Conservation (phyloP, 176 grass and related monocot species). For the Metroxylon sagu region DNA sequence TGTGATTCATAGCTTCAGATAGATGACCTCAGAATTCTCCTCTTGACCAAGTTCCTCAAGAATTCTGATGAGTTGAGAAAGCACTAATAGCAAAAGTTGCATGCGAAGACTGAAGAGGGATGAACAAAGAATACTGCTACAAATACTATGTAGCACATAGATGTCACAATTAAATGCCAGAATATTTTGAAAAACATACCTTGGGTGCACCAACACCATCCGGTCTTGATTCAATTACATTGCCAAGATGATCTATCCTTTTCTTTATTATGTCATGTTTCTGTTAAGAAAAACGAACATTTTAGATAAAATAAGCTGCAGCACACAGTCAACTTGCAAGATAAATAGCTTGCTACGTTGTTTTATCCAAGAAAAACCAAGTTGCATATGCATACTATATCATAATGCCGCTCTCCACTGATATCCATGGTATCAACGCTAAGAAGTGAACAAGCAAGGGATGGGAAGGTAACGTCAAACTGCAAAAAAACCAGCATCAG, state of each 20-base stretch:
- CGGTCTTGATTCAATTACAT: conserved; percentile 86
- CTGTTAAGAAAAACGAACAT: conserved; percentile 33
- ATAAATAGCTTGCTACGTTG: too few relatives aligned
- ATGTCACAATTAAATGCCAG: not conserved
- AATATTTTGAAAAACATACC: conserved; percentile 32
- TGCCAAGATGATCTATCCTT: conserved; percentile 74
- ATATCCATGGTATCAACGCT: conserved; percentile 98
- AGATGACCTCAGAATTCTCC: too few relatives aligned
- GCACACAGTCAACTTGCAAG: conserved; percentile 1
- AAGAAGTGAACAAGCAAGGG: conserved; percentile 89
- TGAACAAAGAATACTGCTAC: too few relatives aligned
- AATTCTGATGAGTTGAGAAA: too few relatives aligned
- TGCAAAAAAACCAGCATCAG: conserved; percentile 35
- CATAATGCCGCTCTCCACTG: conserved; percentile 98
- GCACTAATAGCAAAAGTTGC: too few relatives aligned
- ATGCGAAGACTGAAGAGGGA: too few relatives aligned
- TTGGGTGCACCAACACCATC: conserved; percentile 74
- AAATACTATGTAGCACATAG: too few relatives aligned
- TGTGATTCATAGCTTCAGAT: too few relatives aligned
- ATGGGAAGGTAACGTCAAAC: conserved; percentile 92
- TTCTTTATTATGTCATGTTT: conserved; percentile 96
- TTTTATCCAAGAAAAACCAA: conserved; percentile 4
- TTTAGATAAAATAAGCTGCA: conserved; percentile 5
- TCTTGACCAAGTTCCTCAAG: too few relatives aligned
- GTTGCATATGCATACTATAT: conserved; percentile 61